Percentiles rank a stretch among this genome's conserved stretches.
Conservation (phyloP, 2,329 filamentous ascomycete species). For the Pseudonectria buxi region DNA sequence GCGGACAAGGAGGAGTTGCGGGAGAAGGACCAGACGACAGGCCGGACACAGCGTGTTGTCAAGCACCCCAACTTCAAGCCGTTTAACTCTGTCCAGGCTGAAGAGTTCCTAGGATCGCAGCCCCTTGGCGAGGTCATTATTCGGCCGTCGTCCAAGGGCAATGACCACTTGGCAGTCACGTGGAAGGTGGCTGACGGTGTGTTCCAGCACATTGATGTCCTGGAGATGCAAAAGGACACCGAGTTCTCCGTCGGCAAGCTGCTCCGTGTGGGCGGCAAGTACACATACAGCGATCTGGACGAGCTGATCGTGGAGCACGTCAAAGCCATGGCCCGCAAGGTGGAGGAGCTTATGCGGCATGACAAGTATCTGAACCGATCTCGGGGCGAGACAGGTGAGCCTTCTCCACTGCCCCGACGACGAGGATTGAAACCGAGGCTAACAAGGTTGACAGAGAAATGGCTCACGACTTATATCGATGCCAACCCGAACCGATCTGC, state of each 20-base stretch:
- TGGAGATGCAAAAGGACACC: constrained; percentile 94
- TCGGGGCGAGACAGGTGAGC: constrained; percentile 76
- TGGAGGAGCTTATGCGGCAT: constrained; percentile 89
- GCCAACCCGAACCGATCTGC: constrained; percentile 91
- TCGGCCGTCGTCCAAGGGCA: constrained; percentile 87
- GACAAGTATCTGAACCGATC: constrained; percentile 87
- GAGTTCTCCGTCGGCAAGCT: constrained; percentile 89
- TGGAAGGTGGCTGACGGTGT: constrained; percentile 97
- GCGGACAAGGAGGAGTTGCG: constrained; percentile 75
- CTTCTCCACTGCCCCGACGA: background rate
- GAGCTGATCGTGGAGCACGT: constrained; percentile 96
- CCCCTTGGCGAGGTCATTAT: constrained; percentile 87
- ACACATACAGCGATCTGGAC: constrained; percentile 91
- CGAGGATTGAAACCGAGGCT: constrained; percentile 7
- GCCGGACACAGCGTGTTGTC: constrained; percentile 86
- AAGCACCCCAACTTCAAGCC: constrained; percentile 95
- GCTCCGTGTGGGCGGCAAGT: constrained; percentile 79
- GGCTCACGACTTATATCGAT: constrained; percentile 91
- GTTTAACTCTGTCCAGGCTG: constrained; percentile 86
- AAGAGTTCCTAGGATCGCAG: constrained; percentile 86
- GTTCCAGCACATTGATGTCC: constrained; percentile 96
- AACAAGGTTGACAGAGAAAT: constrained; percentile 60
- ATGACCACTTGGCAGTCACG: constrained; percentile 90
- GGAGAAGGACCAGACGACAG: constrained; percentile 79
- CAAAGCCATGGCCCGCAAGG: constrained; percentile 95